A percentile compares a stretch with the other conserved stretches of the same genome.
Conservation (phyloP, 495 filamentous ascomycete species). For the Melanomma pulvis-pyrius region DNA sequence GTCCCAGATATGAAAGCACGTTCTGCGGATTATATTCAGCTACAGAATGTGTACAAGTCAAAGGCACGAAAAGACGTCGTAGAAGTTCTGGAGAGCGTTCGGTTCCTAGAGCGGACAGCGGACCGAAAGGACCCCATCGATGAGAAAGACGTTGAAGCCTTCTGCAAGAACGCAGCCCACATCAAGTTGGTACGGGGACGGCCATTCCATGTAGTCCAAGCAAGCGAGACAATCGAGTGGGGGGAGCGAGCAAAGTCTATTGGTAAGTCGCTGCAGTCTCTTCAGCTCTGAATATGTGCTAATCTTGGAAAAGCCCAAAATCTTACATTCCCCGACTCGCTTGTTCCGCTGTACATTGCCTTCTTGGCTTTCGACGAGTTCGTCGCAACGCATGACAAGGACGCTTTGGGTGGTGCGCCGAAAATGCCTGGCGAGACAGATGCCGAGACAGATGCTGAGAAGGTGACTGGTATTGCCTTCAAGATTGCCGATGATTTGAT, state of each 20-base stretch:
- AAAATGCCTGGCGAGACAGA: conserved; percentile 31
- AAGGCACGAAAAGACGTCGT: conserved; percentile 81
- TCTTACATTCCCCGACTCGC: conserved; percentile 55
- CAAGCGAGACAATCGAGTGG: conserved; percentile 46
- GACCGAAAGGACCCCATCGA: conserved; percentile 56
- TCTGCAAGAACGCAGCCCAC: conserved; percentile 94
- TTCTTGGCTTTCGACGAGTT: conserved; percentile 66
- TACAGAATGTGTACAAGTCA: conserved; percentile 92
- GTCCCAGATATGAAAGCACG: conserved; percentile 98
- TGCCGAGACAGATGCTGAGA: conserved; percentile 36
- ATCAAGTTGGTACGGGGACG: conserved; percentile 81
- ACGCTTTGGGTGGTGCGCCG: conserved; percentile 34
- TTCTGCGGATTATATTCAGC: conserved; percentile 83
- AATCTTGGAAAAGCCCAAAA: conserved; percentile 32
- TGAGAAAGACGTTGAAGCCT: conserved; percentile 81
- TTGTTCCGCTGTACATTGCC: conserved; percentile 79
- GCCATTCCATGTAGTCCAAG: conserved; percentile 51
- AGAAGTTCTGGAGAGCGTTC: conserved; percentile 74
- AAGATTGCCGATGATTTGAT: conserved; percentile 54
- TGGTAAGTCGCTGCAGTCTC: conserved; percentile 24
- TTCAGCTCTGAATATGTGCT: neutral
- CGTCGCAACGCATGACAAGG: conserved; percentile 44
- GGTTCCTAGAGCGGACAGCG: conserved; percentile 58
- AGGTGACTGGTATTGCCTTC: conserved; percentile 42
- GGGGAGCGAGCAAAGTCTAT: conserved; percentile 41